A percentile compares a stretch with the other conserved stretches of the same genome.
Evolutionary conservation across 106 monocot species (phyloP).

Genomic region (Dioscorea zingiberensis): DNA sequence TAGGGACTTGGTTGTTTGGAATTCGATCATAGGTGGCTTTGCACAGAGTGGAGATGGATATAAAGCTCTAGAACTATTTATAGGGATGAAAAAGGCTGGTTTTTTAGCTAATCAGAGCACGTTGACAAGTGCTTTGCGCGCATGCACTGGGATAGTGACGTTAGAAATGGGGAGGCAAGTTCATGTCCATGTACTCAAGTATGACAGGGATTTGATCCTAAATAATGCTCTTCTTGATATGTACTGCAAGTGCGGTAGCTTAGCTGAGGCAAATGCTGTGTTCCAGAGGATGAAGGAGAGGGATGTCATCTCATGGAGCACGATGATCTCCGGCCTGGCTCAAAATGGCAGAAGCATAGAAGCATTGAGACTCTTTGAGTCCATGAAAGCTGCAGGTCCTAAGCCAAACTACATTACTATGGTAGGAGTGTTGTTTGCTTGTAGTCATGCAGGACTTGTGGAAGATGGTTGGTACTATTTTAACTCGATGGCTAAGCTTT

Average conservation of each 20-base stretch:
- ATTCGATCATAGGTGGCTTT: constrained; percentile 72
- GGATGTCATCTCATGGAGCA: constrained; percentile 84
- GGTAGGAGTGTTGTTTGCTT: constrained; percentile 70
- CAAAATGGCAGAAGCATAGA: constrained; percentile 56
- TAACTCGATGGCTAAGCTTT: constrained; percentile 38
- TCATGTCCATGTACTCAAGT: constrained; percentile 61
- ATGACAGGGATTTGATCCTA: constrained; percentile 51
- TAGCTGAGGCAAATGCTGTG: constrained; percentile 36
- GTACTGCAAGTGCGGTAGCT: constrained; percentile 80
- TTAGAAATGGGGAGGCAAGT: constrained; percentile 67
- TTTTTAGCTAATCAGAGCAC: constrained; percentile 54
- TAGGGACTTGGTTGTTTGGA: constrained; percentile 65
- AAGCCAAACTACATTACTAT: constrained; percentile 66
- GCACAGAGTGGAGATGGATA: constrained; percentile 51
- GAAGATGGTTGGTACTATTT: constrained; percentile 56
- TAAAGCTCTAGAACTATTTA: constrained; percentile 40
- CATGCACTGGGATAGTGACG: constrained; percentile 55
- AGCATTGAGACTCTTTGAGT: constrained; percentile 42
- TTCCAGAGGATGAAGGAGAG: constrained; percentile 43
- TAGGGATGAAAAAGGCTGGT: constrained; percentile 54
- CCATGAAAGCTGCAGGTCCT: constrained; percentile 27
- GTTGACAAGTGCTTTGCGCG: constrained; percentile 63
- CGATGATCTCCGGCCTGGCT: constrained; percentile 71
- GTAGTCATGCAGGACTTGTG: constrained; percentile 72
- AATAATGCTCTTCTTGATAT: constrained; percentile 64